These are phyloP conservation scores for Eimeria tenella DNA, from an alignment of 169 alveolate species.

Conservation along the genomic window DNA sequence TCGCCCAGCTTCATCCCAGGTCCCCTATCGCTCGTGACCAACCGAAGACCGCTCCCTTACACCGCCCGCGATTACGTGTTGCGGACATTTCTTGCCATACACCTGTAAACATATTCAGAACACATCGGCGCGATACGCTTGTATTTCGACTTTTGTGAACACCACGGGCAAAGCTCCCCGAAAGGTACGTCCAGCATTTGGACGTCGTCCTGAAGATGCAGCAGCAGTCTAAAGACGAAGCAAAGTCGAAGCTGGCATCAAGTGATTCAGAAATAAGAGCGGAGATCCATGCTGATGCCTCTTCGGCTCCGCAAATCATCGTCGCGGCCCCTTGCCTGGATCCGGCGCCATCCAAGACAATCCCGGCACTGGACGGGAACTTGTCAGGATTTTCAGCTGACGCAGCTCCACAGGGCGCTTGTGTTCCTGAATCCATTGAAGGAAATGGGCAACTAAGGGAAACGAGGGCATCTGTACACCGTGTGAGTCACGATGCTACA, in stretches of 20 bases:
- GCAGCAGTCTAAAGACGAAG: conserved; percentile 8
- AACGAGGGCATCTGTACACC: background rate
- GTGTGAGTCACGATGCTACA: background rate
- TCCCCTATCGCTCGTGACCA: background rate
- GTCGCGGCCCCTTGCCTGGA: conserved; percentile 30
- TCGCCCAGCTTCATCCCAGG: conserved; percentile 10
- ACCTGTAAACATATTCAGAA: background rate
- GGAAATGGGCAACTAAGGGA: conserved; percentile 1
- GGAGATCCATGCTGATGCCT: background rate
- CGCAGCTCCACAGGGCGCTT: conserved; percentile 8
- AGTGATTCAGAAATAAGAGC: background rate
- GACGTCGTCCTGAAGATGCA: conserved; percentile 65
- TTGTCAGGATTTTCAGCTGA: background rate
- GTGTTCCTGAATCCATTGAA: background rate
- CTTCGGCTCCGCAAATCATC: background rate
- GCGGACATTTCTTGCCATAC: background rate
- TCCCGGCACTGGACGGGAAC: no score
- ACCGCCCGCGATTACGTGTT: background rate
- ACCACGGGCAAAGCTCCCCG: background rate
- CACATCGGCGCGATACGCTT: background rate
- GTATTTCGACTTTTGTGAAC: background rate
- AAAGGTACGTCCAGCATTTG: conserved; percentile 22
- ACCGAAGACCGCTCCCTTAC: background rate
- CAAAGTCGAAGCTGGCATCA: conserved; percentile 35
- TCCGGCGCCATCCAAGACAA: background rate